Conservation (phyloP, 2,329 filamentous ascomycete genomes). For the Microsporum canis region DNA sequence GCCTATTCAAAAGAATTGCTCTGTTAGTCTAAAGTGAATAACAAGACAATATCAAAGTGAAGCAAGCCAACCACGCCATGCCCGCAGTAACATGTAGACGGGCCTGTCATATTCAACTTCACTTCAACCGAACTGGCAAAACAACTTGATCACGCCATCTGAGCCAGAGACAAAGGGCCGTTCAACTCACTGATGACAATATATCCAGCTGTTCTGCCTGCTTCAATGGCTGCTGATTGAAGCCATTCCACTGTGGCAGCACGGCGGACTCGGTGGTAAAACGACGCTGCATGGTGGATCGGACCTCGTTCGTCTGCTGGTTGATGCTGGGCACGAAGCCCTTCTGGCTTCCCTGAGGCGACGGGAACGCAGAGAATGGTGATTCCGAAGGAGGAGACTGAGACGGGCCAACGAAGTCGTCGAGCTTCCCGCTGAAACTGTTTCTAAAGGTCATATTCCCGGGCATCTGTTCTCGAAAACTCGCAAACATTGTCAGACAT, state of each 20-base stretch:
- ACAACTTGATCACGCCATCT: slow-evolving; percentile 5
- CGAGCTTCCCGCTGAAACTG: slow-evolving; percentile 55
- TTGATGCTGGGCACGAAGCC: slow-evolving; percentile 32
- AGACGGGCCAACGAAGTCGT: slow-evolving; percentile 67
- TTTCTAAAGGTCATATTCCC: slow-evolving; percentile 52
- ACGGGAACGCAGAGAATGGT: slow-evolving; percentile 61
- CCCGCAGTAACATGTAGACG: neutral
- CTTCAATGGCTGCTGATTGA: slow-evolving; percentile 44
- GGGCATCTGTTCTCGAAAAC: slow-evolving; percentile 10
- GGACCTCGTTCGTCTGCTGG: slow-evolving; percentile 53
- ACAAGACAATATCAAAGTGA: neutral
- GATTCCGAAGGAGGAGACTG: slow-evolving; percentile 67
- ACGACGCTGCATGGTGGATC: slow-evolving; percentile 70
- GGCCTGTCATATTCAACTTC: neutral
- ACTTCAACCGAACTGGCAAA: neutral
- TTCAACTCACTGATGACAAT: slow-evolving; percentile 41
- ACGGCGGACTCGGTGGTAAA: slow-evolving; percentile 88
- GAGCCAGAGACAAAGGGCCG: neutral
- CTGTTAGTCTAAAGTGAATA: slow-evolving; percentile 6
- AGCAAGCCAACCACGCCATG: neutral
- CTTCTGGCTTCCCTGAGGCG: slow-evolving; percentile 57
- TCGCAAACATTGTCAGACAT: slow-evolving; percentile 16
- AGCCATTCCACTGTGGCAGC: slow-evolving; percentile 60
- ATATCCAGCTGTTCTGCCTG: slow-evolving; percentile 44
- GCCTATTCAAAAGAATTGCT: slow-evolving; percentile 14